Evolutionary conservation across 306 rosid genomes (phyloP), one percentile per base, ranked within the genome.

Genomic region (Phaseolus lunatus): DNA sequence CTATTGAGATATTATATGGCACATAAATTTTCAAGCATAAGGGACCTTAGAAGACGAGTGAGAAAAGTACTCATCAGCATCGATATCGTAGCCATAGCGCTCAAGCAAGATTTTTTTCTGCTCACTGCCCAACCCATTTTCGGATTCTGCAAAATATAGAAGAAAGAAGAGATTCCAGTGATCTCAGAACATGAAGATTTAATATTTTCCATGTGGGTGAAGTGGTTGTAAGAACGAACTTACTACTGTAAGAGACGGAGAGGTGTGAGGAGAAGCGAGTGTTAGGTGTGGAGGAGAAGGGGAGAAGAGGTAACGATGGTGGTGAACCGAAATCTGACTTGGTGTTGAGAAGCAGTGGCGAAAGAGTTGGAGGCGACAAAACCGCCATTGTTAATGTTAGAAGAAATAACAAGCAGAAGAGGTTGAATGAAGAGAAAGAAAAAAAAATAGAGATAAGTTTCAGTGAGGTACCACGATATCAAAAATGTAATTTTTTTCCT

Each of bases 31-130:
- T 3, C 33, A 84, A 70, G 73, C 62, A 27, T 29, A 19, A 33
- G 16, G 29, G 71, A 90, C 97, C 94, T 92, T 89, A 3, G 86
- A 35, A 61, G 96, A 73, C 20, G 93, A 78, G 73, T 87, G 91
- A 56, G 96, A 83, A 62, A 92, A 86, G 84, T 77, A 68, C 47
- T 83, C 96, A 48, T 89, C 91, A 43, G 99, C 96, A 80, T 96
- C 89, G 24, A 87, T 86, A 85, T 96, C 88, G 58, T 90, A 88
- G 72, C 98, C 98, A 73, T 92, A 92, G 44, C 68, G 80, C 85
- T 96, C 97, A 84, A 89, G 86, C 76, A 96, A 85, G 77, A 86
- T 29, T 74, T 75, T 87, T 86, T 86, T 89, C 59, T 87, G 87
- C 71, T 84, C 85, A 23, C 77, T 86, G 26, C 85, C 85, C 83